Evolutionary conservation across 768 basidiomycete species (phyloP), one percentile per base, ranked within the genome.

Genomic region (Imleria badia): DNA sequence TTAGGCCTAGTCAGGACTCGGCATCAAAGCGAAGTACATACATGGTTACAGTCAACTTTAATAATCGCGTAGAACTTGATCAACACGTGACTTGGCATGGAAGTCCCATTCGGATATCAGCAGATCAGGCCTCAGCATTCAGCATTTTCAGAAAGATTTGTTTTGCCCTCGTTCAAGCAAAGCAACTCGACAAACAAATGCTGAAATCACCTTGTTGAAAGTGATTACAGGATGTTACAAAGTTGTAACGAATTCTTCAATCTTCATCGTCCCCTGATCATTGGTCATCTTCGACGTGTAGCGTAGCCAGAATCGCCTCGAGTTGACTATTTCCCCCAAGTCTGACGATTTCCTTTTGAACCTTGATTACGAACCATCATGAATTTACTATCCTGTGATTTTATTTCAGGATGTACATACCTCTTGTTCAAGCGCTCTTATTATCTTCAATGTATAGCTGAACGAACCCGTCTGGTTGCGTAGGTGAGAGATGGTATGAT

Each of bases 401-500:
- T 10, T 6, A 20, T 3, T n/a, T n/a, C 3, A 6, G 1, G 12
- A 17, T 43, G 10, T 40, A 55, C 64, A 14, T 11, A 70, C 69
- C 72, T 93, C 88, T 26, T 62, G 64, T 58, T 91, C 89, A 5
- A 98, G 75, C 3, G 71, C 79, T 14, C 68, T 65, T 51, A 98
- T 75, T 4, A 97, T 90, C 1, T 72, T 68, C 5, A 85, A 67
- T 0, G 94, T 97, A 67, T 98, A 98, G 2, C 81, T 85, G 60
- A 98, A 96, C 0, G 94, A 94, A 33, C 81, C 78, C 0, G 95
- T 98, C 38, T 79, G 76, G 26, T 83, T 69, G 36, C 79, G 79
- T 55, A 98, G 80, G 67, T 95, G 94, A 20, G 80, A 73, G 52
- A 98, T 92, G 1, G 87, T 83, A 65, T 94, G 88, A 1, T 73